Conservation (phyloP, 202 grass and related monocot species). For the Elaeis oleifera region DNA sequence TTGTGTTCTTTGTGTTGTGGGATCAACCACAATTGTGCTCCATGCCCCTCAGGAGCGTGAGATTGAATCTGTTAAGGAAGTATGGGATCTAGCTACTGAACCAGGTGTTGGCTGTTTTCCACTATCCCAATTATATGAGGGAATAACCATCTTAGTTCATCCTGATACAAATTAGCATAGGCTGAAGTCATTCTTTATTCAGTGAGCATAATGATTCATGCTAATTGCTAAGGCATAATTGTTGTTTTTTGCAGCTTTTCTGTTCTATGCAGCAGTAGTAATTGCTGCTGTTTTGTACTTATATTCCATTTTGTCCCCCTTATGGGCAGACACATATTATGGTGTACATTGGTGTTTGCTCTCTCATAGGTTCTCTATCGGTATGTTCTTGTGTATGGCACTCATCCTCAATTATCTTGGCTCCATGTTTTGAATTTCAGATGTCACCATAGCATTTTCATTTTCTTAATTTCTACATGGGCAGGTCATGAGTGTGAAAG, state of each 20-base stretch:
- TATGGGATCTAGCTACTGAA: conserved; percentile 96
- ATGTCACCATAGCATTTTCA: background rate
- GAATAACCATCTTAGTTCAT: no score
- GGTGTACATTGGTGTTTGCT: conserved; percentile 97
- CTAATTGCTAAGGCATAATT: background rate
- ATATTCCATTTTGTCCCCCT: conserved; percentile 68
- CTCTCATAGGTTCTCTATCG: conserved; percentile 91
- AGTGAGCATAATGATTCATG: no score
- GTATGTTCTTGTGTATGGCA: conserved; percentile 37
- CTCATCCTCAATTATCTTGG: conserved; percentile 5
- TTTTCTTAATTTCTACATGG: conserved; percentile 18
- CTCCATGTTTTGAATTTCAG: background rate
- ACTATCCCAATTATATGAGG: background rate
- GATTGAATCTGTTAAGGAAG: conserved; percentile 85
- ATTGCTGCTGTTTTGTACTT: conserved; percentile 65
- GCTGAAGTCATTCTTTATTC: conserved; percentile 12
- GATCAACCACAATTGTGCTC: conserved; percentile 94
- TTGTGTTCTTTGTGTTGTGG: conserved; percentile 94
- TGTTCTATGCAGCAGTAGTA: conserved; percentile 62
- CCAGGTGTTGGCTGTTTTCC: conserved; percentile 50
- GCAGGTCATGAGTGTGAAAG: conserved; percentile 99
- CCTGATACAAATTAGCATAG: background rate
- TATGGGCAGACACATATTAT: conserved; percentile 97
- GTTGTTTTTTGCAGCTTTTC: conserved; percentile 51
- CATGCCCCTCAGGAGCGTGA: conserved; percentile 88